Percentiles rank a stretch among this genome's conserved stretches.
These are phyloP conservation scores for Penicillium sp. DNA, from an alignment of 2,329 filamentous ascomycete genomes.

Conservation along the genomic window DNA sequence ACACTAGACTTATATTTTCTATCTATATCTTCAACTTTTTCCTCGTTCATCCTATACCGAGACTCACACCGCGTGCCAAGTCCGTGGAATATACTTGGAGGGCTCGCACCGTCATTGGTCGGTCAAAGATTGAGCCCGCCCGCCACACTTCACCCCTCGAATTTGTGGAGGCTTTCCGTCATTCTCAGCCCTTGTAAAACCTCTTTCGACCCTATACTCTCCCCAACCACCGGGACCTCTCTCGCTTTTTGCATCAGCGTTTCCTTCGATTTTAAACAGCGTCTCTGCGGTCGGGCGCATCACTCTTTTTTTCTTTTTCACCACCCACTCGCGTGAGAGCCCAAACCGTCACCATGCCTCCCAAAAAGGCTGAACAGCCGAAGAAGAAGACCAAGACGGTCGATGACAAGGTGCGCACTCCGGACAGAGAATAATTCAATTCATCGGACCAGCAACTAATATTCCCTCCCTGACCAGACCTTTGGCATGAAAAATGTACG, in stretches of 20 bases:
- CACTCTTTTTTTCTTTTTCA: constrained; percentile 17
- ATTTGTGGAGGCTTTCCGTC: constrained; percentile 32
- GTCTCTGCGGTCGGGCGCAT: constrained; percentile 17
- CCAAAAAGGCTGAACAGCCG: constrained; percentile 45
- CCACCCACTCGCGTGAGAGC: constrained; percentile 12
- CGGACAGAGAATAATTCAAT: not conserved
- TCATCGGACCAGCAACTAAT: constrained; percentile 17
- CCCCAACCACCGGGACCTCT: not conserved
- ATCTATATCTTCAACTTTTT: not conserved
- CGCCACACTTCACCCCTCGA: constrained; percentile 31
- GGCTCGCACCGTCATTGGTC: constrained; percentile 18
- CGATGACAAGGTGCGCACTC: constrained; percentile 68
- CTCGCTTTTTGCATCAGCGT: constrained; percentile 17
- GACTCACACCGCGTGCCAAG: not conserved
- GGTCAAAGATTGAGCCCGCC: constrained; percentile 25
- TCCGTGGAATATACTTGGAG: constrained; percentile 14
- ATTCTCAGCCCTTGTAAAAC: constrained; percentile 9
- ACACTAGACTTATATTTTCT: not conserved
- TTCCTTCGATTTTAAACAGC: constrained; percentile 4
- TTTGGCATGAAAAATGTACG: constrained; percentile 97
- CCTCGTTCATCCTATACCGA: not conserved
- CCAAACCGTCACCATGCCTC: constrained; percentile 45
- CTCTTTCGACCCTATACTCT: not conserved
- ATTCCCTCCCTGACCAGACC: constrained; percentile 51
- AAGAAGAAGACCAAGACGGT: constrained; percentile 57